These are phyloP conservation scores for Backusella luteola DNA, from an alignment of 192 early-diverging fungal genomes.

Conservation along the genomic window DNA sequence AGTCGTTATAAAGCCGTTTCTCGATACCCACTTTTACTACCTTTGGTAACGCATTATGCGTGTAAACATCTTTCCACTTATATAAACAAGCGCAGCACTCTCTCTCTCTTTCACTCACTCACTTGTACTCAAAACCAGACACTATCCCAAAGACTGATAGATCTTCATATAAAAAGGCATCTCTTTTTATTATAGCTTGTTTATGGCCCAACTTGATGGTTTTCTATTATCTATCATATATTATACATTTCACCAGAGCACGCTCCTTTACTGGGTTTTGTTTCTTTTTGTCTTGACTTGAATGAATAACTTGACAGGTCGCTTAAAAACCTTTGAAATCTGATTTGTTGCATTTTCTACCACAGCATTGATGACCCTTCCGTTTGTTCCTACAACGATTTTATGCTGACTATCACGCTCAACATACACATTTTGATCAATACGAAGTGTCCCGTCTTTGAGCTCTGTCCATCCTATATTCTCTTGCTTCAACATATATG, in stretches of 20 bases:
- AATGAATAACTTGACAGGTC: conserved; percentile 47
- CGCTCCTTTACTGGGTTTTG: background rate
- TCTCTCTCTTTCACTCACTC: too few relatives aligned
- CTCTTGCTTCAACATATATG: conserved; percentile 54
- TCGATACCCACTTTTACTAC: too few relatives aligned
- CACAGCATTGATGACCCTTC: conserved; percentile 43
- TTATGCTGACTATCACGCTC: conserved; percentile 53
- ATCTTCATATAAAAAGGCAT: too few relatives aligned
- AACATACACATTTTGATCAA: conserved; percentile 54
- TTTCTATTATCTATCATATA: background rate
- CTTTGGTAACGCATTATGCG: too few relatives aligned
- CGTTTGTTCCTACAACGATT: conserved; percentile 53
- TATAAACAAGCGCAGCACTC: too few relatives aligned
- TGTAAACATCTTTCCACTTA: too few relatives aligned
- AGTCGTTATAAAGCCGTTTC: too few relatives aligned
- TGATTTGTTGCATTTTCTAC: conserved; percentile 31
- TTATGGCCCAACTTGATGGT: background rate
- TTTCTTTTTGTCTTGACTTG: conserved; percentile 47
- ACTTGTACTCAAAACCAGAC: too few relatives aligned
- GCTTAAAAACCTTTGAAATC: conserved; percentile 39
- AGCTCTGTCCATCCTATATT: conserved; percentile 57
- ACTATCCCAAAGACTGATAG: too few relatives aligned
- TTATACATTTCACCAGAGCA: background rate
- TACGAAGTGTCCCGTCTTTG: conserved; percentile 41
- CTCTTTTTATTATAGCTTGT: background rate